phyloP scores from a whole-genome alignment of 768 basidiomycete species.

The Mycena capillaripes region DNA sequence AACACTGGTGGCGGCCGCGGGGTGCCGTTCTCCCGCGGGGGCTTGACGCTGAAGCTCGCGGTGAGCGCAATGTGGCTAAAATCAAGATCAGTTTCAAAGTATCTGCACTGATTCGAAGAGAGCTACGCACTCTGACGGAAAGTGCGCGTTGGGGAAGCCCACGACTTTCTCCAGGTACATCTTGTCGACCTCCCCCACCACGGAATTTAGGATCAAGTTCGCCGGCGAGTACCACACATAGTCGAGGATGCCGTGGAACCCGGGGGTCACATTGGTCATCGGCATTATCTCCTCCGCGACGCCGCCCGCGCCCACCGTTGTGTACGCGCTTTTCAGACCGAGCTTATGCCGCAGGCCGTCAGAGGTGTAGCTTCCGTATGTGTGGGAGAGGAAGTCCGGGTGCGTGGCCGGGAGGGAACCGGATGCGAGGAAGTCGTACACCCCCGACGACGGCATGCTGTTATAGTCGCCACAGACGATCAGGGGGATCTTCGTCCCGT shows the following conservation, averaged over 20 bases:
- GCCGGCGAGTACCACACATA: slow-evolving; percentile 92
- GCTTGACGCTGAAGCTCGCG: slow-evolving; percentile 34
- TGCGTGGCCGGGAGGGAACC: slow-evolving; percentile 82
- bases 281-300: slow-evolving; percentile 53
- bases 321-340: slow-evolving; percentile 89
- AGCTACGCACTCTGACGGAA: slow-evolving; percentile 92
- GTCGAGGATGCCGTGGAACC: slow-evolving; percentile 90
- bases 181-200: slow-evolving; percentile 91
- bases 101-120: too few species aligned
- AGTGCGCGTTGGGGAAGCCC: slow-evolving; percentile 97
- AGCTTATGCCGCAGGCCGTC: slow-evolving; percentile 88
- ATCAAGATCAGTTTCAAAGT: not conserved
- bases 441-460: slow-evolving; percentile 87
- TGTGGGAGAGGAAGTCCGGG: slow-evolving; percentile 92
- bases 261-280: slow-evolving; percentile 92
- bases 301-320: slow-evolving; percentile 57
- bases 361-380: slow-evolving; percentile 93
- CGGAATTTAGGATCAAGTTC: slow-evolving; percentile 81
- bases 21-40: slow-evolving; percentile 28
- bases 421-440: slow-evolving; percentile 90
- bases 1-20: slow-evolving; percentile 33
- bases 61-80: slow-evolving; percentile 34
- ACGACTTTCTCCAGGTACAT: slow-evolving; percentile 90
- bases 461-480: slow-evolving; percentile 98
- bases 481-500: slow-evolving; percentile 91